Evolutionary conservation across 495 filamentous ascomycete species (phyloP).

Genomic region (Cercophora scortea): DNA sequence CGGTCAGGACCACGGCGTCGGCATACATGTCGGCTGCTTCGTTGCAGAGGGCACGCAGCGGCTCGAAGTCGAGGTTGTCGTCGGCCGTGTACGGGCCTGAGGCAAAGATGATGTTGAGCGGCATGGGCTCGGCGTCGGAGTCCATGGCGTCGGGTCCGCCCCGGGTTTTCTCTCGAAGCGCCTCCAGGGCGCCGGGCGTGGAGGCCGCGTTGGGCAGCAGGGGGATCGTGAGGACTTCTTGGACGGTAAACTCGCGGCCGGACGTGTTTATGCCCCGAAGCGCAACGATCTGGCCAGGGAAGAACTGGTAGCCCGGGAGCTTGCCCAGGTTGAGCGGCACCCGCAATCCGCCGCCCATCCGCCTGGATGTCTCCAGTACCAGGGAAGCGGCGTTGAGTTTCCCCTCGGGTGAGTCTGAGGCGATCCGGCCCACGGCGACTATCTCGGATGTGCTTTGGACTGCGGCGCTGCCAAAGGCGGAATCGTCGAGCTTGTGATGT

Average conservation of each 20-base stretch:
- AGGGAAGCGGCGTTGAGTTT: constrained; percentile 77
- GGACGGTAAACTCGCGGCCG: constrained; percentile 74
- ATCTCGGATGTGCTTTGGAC: constrained; percentile 78
- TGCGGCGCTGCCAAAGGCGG: constrained; percentile 81
- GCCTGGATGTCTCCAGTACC: constrained; percentile 77
- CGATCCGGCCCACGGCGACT: constrained; percentile 83
- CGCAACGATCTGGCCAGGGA: constrained; percentile 91
- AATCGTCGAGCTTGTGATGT: constrained; percentile 66
- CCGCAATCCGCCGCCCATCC: constrained; percentile 73
- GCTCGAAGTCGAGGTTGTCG: constrained; percentile 82
- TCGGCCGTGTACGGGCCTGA: constrained; percentile 89
- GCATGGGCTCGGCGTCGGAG: constrained; percentile 43
- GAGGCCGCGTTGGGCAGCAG: constrained; percentile 63
- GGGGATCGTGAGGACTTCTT: constrained; percentile 66
- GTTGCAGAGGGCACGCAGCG: constrained; percentile 70
- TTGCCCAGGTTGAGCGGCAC: constrained; percentile 70
- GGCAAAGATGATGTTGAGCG: constrained; percentile 67
- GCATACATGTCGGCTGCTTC: constrained; percentile 65
- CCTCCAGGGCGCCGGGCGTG: constrained; percentile 47
- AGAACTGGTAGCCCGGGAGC: constrained; percentile 69
- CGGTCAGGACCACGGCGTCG: constrained; percentile 73
- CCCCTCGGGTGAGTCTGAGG: constrained; percentile 74
- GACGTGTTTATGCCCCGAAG: constrained; percentile 79
- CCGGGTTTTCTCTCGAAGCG: constrained; percentile 54
- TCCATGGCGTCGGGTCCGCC: constrained; percentile 54